Base-by-base conservation (phyloP, 108 stramenopile species). In the Cyclotella distinguenda region DNA sequence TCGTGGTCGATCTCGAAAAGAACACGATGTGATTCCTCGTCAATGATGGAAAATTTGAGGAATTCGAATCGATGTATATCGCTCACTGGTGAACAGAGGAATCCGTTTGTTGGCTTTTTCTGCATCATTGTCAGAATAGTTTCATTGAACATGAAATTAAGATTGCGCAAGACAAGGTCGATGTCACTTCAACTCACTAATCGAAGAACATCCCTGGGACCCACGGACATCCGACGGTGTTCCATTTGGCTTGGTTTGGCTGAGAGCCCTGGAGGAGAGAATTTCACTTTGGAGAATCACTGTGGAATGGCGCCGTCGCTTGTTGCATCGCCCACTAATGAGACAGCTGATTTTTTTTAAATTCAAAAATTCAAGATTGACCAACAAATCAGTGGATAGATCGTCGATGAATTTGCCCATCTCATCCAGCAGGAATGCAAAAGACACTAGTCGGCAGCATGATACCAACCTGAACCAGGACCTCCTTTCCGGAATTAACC, bases 31-130 rank as follows among this genome's bases (percentile, higher is more conserved):
- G 84, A 72, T 11, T 69, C 64, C 19, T 90, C 86, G 46, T 90
- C 87, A 16, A 57, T 55, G 47, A 90, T 88, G 31, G 48, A 60
- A 54, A 90, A 90, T 36, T 38, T 56, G 6, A 88, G 53, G 58
- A 88, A 90, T 52, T 90, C 87, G 32, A 90, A 85, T 21, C 83
- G 80, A 59, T 81, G 81, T 19, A 26, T 53, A 80, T 86, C 85
- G 13, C 82, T 84, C 9, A 72, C 67, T 19, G 84, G 48, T 5
- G 89, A 69, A 58, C 89, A 90, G 18, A 90, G 77, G 43, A 90
- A 88, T 25, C 77, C 79, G 32, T 72, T 71, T 11, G 78, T 40
- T 16, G 30, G 40, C n/a, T 44, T 51, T 51, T 52, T 45, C 6
- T 21, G 30, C 22, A 28, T 28, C 27, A 47, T 38, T 6, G 16